Percentiles rank a stretch among this genome's conserved stretches.
These are phyloP conservation scores for Flagelloscypha sp. DNA, from an alignment of 768 basidiomycete species.

Conservation along the genomic window DNA sequence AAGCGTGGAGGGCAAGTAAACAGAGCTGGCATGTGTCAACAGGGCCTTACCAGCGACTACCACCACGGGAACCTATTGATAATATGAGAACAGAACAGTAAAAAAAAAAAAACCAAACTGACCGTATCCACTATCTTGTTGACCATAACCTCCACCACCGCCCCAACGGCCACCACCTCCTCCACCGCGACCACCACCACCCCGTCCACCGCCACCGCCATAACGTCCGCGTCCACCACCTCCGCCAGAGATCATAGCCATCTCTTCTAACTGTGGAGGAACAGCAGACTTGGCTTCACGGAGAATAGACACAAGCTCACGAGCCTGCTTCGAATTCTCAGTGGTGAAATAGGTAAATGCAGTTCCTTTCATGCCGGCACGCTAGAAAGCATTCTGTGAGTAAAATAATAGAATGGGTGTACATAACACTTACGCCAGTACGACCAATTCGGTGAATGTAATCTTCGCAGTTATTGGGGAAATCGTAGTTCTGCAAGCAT, in stretches of 20 bases:
- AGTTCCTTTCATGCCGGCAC: conserved; percentile 84
- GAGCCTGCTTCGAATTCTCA: conserved; percentile 90
- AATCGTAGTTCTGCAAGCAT: conserved; percentile 79
- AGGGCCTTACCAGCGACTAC: conserved; percentile 23
- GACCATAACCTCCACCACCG: conserved; percentile 32
- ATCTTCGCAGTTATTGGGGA: conserved; percentile 97
- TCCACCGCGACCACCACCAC: conserved; percentile 37
- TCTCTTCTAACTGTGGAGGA: conserved; percentile 85
- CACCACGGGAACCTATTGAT: conserved; percentile 8
- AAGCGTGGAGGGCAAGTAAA: conserved; percentile 5
- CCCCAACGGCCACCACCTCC: conserved; percentile 33
- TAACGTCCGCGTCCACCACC: conserved; percentile 36
- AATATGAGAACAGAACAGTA: conserved; percentile 5
- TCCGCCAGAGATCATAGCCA: conserved; percentile 48
- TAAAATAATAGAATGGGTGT: neutral
- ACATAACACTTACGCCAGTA: conserved; percentile 60
- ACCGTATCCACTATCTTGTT: conserved; percentile 35
- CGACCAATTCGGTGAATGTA: conserved; percentile 99
- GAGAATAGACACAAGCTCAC: conserved; percentile 82
- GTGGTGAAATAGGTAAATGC: conserved; percentile 97
- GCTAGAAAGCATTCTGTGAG: conserved; percentile 35
- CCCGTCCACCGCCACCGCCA: conserved; percentile 33
- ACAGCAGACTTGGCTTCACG: conserved; percentile 80
- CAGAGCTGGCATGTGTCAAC: conserved; percentile 2
- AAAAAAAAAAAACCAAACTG: neutral